phyloP scores from a whole-genome alignment of 495 filamentous ascomycete genomes.

The Aspergillus affinis region DNA sequence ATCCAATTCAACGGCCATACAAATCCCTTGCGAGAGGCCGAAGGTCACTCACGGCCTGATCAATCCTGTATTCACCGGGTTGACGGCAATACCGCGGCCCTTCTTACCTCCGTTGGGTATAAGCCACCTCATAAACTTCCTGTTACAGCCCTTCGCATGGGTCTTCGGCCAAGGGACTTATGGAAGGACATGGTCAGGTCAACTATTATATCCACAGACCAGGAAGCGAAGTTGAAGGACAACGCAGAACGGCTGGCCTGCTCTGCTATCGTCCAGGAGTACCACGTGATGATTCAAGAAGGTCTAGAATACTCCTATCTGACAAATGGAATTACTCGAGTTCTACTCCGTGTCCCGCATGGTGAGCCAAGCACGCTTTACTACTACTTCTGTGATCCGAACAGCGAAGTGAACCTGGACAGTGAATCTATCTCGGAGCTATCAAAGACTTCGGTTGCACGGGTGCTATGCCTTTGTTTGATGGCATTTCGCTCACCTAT shows the following conservation, averaged over 20 bases:
- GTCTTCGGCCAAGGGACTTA: slow-evolving; percentile 29
- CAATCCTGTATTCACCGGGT: slow-evolving; percentile 28
- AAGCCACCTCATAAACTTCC: slow-evolving; percentile 40
- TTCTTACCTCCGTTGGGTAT: slow-evolving; percentile 34
- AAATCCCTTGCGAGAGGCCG: slow-evolving; percentile 22
- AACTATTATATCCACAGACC: slow-evolving; percentile 15
- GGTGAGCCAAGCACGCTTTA: slow-evolving; percentile 36
- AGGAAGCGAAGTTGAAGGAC: slow-evolving; percentile 23
- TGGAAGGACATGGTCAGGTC: slow-evolving; percentile 23
- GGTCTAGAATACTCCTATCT: slow-evolving; percentile 32
- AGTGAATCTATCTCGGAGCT: not conserved
- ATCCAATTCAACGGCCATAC: slow-evolving; percentile 32
- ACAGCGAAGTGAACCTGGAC: slow-evolving; percentile 27
- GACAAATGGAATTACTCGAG: slow-evolving; percentile 27
- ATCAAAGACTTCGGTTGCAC: slow-evolving; percentile 19
- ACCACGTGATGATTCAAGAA: slow-evolving; percentile 29
- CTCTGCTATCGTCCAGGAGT: slow-evolving; percentile 23
- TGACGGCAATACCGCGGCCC: slow-evolving; percentile 20
- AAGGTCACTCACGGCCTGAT: slow-evolving; percentile 17
- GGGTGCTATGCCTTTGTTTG: slow-evolving; percentile 26
- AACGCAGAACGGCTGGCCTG: slow-evolving; percentile 19
- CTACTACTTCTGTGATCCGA: slow-evolving; percentile 37
- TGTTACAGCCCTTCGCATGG: slow-evolving; percentile 28
- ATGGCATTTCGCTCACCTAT: slow-evolving; percentile 22
- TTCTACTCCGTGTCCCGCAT: slow-evolving; percentile 34